Percentiles rank a stretch among this genome's conserved stretches.
phyloP scores from a whole-genome alignment of 192 early-diverging fungal genomes.

The Thamnidium elegans region DNA sequence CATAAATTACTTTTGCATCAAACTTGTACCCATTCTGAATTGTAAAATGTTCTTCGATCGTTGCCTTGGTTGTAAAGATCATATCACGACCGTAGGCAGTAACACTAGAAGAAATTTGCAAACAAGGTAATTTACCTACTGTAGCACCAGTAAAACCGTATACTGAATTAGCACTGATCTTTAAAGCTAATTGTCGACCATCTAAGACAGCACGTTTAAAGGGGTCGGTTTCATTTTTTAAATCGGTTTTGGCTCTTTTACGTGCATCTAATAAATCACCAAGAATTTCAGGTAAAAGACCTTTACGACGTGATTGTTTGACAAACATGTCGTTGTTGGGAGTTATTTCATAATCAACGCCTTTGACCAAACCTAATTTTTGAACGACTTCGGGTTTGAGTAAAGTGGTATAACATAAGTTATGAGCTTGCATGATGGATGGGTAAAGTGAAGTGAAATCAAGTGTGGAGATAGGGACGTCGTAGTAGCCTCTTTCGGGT shows the following conservation, averaged over 20 bases:
- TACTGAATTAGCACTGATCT: slow-evolving; percentile 94
- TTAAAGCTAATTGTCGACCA: slow-evolving; percentile 90
- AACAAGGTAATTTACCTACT: slow-evolving; percentile 85
- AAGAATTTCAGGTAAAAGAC: slow-evolving; percentile 85
- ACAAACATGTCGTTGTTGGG: slow-evolving; percentile 94
- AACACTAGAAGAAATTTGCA: slow-evolving; percentile 91
- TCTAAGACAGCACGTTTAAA: slow-evolving; percentile 93
- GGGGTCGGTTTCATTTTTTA: slow-evolving; percentile 96
- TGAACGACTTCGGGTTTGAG: slow-evolving; percentile 57
- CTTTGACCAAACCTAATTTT: slow-evolving; percentile 62
- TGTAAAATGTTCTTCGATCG: slow-evolving; percentile 80
- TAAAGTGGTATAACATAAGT: slow-evolving; percentile 95
- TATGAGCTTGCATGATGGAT: slow-evolving; percentile 99
- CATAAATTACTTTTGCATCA: slow-evolving; percentile 93
- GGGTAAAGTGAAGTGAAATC: slow-evolving; percentile 99
- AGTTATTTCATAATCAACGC: slow-evolving; percentile 84
- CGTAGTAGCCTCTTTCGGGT: slow-evolving; percentile 89
- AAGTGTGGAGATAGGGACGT: slow-evolving; percentile 93
- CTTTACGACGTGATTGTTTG: slow-evolving; percentile 66
- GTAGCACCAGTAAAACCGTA: slow-evolving; percentile 97
- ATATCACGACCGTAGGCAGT: slow-evolving; percentile 95
- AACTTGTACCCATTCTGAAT: slow-evolving; percentile 84
- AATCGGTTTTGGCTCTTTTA: slow-evolving; percentile 87
- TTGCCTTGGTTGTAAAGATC: slow-evolving; percentile 87
- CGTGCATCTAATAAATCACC: slow-evolving; percentile 87